Base-by-base conservation (phyloP, 352 stramenopile species). In the Aphanomyces stellatus region DNA sequence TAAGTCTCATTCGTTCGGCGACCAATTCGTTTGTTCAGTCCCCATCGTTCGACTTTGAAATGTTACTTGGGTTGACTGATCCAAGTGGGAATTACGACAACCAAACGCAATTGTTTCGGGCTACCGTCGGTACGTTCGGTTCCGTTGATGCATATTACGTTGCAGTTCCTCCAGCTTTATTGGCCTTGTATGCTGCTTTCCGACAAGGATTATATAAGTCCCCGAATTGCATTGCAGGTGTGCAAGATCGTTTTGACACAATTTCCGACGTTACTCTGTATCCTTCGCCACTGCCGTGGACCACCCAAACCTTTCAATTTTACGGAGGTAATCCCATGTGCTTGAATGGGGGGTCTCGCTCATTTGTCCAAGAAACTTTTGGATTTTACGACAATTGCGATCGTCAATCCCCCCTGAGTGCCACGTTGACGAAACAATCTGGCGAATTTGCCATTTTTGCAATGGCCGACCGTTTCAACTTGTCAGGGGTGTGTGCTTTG, bases 251-350 rank as follows among this genome's bases (percentile, higher is more conserved):
- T 7, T 8, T 24, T 8, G 19, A 24, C 8, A 22, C 42, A 5
- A 51, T 51, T 22, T 24, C 7, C 13, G 42, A 22, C 42, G 19
- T 24, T 5, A 51, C 42, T 51, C 19, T 51, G 13, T 24, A 8
- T 24, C 55, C 41, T 4, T 51, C 55, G 7, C 55, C 55, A 8
- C 30, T 17, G 19, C 19, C 34, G 55, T 63, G 25, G 55, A 5
- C 24, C 30, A 8, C 10, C 19, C 25, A 10, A 28, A 19, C 24
- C 22, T 30, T 43, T n/a, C 10, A 30, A 15, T 63, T 63, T 63
- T 63, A 63, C 41, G 55, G 57, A 17, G 57, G 57, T 11, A 65
- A 65, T 22, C 57, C 57, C 35, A 51, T 65, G 34, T 65, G 57
- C 30, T 13, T 35, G 7, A 17, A 34, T 15, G 57, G 57, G 1